Percentiles rank a stretch among this genome's conserved stretches.
phyloP scores from a whole-genome alignment of 306 rosid species.

The Quercus variabilis region DNA sequence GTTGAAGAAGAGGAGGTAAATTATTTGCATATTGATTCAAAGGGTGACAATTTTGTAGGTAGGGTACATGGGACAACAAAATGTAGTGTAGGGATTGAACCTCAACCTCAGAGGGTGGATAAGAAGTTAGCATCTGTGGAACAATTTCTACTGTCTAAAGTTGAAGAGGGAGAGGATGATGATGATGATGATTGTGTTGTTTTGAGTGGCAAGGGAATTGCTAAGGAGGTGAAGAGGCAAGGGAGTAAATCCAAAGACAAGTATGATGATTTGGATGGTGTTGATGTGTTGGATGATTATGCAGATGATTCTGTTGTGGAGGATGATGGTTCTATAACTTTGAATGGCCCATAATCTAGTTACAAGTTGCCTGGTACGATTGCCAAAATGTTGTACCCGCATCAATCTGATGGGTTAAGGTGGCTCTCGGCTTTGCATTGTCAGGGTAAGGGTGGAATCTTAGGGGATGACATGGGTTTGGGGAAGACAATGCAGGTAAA shows the following conservation, averaged over 20 bases:
- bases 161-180: slow-evolving; percentile 15
- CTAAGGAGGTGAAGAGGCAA: slow-evolving; percentile 11
- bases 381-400: slow-evolving; percentile 68
- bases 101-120: background rate
- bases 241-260: slow-evolving; percentile 13
- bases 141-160: slow-evolving; percentile 1
- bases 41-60: background rate
- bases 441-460: slow-evolving; percentile 84
- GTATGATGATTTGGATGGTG: slow-evolving; percentile 28
- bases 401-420: slow-evolving; percentile 78
- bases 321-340: slow-evolving; percentile 45
- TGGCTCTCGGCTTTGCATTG: slow-evolving; percentile 95
- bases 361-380: slow-evolving; percentile 62
- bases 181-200: slow-evolving; percentile 38
- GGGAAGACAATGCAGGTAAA: slow-evolving; percentile 99
- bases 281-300: slow-evolving; percentile 32
- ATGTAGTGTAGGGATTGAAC: slow-evolving; percentile 6
- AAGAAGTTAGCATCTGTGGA: slow-evolving; percentile 4
- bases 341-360: slow-evolving; percentile 45
- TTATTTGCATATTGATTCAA: background rate
- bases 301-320: slow-evolving; percentile 22
- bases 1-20: background rate
- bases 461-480: slow-evolving; percentile 98
- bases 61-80: too few relatives aligned
- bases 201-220: slow-evolving; percentile 18